These are phyloP conservation scores for Cystofilobasidium ferigula DNA, from an alignment of 768 basidiomycete genomes.

Conservation along the genomic window DNA sequence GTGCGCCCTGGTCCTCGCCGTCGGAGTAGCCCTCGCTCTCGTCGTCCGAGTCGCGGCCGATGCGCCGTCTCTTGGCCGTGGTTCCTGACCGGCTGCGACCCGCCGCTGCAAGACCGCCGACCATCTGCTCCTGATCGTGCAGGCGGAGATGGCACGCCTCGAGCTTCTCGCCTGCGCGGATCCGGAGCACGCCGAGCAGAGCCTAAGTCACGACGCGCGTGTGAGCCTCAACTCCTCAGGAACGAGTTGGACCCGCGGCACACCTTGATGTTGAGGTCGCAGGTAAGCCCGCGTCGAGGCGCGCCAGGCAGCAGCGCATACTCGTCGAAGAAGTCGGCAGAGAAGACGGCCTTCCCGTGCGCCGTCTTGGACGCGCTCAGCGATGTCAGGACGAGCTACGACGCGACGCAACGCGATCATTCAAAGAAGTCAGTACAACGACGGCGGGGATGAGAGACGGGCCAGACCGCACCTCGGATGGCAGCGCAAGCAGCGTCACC, in stretches of 20 bases:
- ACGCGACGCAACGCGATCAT: not conserved
- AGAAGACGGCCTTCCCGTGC: not conserved
- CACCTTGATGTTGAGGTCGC: conserved; percentile 1
- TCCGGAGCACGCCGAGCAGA: not conserved
- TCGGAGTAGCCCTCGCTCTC: not conserved
- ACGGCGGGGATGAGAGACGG: not conserved
- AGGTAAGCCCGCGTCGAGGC: not conserved
- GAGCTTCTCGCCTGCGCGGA: not conserved
- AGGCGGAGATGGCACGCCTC: not conserved
- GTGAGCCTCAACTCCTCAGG: no score
- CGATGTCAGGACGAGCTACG: not conserved
- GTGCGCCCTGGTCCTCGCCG: not conserved
- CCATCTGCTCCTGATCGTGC: not conserved
- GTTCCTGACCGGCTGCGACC: not conserved
- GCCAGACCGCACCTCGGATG: not conserved
- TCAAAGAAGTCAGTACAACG: no score
- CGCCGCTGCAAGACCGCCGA: not conserved
- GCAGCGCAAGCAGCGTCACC: not conserved
- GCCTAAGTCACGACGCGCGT: not conserved
- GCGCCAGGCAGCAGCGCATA: not conserved
- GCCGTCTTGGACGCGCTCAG: not conserved
- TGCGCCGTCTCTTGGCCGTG: not conserved
- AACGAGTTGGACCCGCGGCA: not conserved
- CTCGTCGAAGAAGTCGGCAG: not conserved
- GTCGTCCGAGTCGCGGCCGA: not conserved